Conservation (phyloP, 805 yeast genomes). For the Sugiyamaella americana region DNA sequence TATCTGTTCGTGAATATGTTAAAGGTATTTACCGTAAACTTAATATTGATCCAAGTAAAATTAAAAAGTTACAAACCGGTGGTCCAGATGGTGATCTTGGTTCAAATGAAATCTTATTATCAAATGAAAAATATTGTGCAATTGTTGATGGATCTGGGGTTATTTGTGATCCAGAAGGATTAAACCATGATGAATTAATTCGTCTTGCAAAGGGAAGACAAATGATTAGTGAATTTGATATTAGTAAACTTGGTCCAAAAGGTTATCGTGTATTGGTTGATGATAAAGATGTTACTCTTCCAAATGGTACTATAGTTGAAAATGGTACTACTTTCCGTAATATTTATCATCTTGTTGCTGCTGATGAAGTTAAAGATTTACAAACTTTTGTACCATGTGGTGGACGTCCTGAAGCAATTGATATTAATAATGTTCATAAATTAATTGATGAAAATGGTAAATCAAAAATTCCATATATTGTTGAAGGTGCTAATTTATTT, state of each 20-base stretch:
- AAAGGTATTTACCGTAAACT: constrained; percentile 80
- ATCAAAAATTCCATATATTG: constrained; percentile 74
- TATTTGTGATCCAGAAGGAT: constrained; percentile 83
- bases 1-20: constrained; percentile 88
- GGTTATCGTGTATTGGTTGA: constrained; percentile 86
- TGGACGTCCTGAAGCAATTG: constrained; percentile 96
- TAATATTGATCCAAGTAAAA: constrained; percentile 48
- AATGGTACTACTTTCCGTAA: constrained; percentile 90
- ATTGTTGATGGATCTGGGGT: constrained; percentile 96
- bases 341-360: constrained; percentile 73
- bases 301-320: constrained; percentile 66
- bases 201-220: constrained; percentile 72
- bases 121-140: constrained; percentile 81
- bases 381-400: constrained; percentile 97
- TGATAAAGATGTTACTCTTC: constrained; percentile 71
- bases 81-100: constrained; percentile 99
- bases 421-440: constrained; percentile 68
- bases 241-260: constrained; percentile 53
- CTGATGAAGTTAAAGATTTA: constrained; percentile 52
- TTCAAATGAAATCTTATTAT: constrained; percentile 85
- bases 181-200: constrained; percentile 69
- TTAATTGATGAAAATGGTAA: constrained; percentile 77
- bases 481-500: constrained; percentile 96
- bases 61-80: constrained; percentile 90
- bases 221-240: constrained; percentile 68